Percentiles rank a stretch among this genome's conserved stretches.
Conservation (phyloP, 1,284 basidiomycete species). For the Ceratobasidium sp. region DNA sequence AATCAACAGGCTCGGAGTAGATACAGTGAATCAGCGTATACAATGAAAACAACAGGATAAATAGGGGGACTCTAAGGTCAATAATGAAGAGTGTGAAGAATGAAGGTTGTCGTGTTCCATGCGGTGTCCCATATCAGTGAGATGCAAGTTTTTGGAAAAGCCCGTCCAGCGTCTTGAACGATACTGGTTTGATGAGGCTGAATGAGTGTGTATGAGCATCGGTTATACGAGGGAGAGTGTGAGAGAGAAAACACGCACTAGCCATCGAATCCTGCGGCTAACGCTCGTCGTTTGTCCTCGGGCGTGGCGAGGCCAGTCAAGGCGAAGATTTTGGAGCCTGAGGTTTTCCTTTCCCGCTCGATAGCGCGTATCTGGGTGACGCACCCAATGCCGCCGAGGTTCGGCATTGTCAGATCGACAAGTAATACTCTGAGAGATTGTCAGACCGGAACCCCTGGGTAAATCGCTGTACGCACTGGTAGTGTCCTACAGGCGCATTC, state of each 20-base stretch:
- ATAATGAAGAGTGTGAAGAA: conserved; percentile 43
- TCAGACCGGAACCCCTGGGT: conserved; percentile 19
- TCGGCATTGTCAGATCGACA: conserved; percentile 93
- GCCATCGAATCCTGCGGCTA: conserved; percentile 93
- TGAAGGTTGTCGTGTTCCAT: not conserved
- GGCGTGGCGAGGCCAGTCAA: conserved; percentile 93
- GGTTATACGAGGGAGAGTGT: not conserved
- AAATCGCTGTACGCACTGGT: conserved; percentile 72
- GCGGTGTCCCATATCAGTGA: not conserved
- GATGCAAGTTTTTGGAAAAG: conserved; percentile 80
- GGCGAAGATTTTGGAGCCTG: conserved; percentile 78
- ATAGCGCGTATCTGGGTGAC: conserved; percentile 85
- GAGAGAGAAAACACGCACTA: conserved; percentile 73
- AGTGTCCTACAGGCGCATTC: conserved; percentile 66
- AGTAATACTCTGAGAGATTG: conserved; percentile 75
- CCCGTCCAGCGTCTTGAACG: conserved; percentile 87
- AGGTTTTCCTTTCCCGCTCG: conserved; percentile 67
- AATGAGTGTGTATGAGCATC: conserved; percentile 16
- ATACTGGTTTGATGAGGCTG: conserved; percentile 92
- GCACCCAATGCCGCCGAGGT: conserved; percentile 90
- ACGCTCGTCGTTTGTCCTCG: conserved; percentile 92
- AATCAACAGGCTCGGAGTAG: not conserved
- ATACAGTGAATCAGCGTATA: conserved; percentile 20
- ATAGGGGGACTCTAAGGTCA: conserved; percentile 44
- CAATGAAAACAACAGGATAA: conserved; percentile 35